phyloP scores from a whole-genome alignment of 2,329 filamentous ascomycete genomes.

The Penicillium sp. region DNA sequence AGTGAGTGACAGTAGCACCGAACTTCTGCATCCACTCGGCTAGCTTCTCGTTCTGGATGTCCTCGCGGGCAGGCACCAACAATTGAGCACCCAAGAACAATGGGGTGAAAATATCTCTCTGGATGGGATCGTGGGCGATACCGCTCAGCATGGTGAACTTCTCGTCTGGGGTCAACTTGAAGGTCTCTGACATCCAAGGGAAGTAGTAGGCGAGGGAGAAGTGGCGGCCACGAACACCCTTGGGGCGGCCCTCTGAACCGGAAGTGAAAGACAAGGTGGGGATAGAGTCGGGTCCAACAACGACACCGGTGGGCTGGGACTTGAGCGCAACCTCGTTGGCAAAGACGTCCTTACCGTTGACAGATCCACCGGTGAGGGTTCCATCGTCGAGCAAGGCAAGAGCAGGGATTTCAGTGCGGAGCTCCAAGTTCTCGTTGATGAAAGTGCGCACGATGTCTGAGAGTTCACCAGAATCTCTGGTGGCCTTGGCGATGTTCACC shows the following conservation, averaged over 20 bases:
- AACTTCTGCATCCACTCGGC: constrained; percentile 85
- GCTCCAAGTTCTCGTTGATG: constrained; percentile 69
- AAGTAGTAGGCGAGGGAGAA: constrained; percentile 86
- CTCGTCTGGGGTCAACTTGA: constrained; percentile 70
- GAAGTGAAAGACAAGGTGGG: constrained; percentile 75
- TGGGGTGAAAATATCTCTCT: constrained; percentile 81
- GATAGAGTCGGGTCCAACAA: constrained; percentile 83
- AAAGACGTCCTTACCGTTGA: constrained; percentile 69
- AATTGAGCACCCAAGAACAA: constrained; percentile 81
- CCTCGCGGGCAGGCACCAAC: constrained; percentile 75
- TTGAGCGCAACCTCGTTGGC: constrained; percentile 54
- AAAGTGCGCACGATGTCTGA: constrained; percentile 64
- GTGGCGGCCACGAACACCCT: constrained; percentile 85
- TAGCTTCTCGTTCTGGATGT: constrained; percentile 82
- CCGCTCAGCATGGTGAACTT: constrained; percentile 82
- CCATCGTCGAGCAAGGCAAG: constrained; percentile 73
- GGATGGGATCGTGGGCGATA: constrained; percentile 67
- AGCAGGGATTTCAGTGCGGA: constrained; percentile 74
- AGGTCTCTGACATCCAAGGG: constrained; percentile 87
- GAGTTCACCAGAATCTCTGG: constrained; percentile 65
- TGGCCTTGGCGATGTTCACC: constrained; percentile 72
- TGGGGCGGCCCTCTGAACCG: constrained; percentile 75
- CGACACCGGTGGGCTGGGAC: constrained; percentile 64
- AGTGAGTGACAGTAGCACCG: constrained; percentile 75
- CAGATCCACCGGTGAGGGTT: constrained; percentile 65